Base-by-base conservation (phyloP, 306 rosid genomes). In the Rubus idaeus region DNA sequence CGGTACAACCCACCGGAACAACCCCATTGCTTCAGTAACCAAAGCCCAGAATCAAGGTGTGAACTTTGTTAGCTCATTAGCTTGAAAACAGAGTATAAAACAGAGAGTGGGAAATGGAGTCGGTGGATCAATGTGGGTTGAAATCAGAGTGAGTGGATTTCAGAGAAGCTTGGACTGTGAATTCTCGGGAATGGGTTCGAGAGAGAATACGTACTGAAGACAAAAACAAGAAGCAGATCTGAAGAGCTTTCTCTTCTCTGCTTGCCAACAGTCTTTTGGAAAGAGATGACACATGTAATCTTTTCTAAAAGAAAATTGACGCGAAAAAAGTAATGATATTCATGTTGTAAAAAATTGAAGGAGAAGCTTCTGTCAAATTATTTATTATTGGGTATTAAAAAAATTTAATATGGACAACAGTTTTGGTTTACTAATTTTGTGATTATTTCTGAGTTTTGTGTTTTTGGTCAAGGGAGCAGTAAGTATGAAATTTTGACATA, bases 341-440 rank as follows among this genome's bases (percentile, higher is more conserved):
- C 42, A 42, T 44, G 68, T 17, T 13, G 66, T 6, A 66, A 21
- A 76, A 51, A 65, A 77, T 78, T 83, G 75, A 64, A 78, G 58
- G 20, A 52, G 92, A 90, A 85, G 90, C 88, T 88, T 88, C 86
- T 53, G 2, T 39, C 50, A 77, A 20, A 70, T 53, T 20, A 45
- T 61, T 67, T 37, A 63, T 69, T 5, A 45, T 41, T 61, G 46
- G 55, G 39, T 26, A 2, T 66, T 46, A 17, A 0, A 75, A 56
- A 4, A 65, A 79, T 35, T 37, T 57, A 68, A 80, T 78, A 81
- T 45, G 88, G 87, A 75, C 70, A 76, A 71, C 70, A n/a, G 12
- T 26, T 53, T 50, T 11, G 30, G 30, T 47, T 45, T 61, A 51
- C 40, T 47, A 45, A 18, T 45, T 51, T 41, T 20, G 21, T 64